phyloP scores from a whole-genome alignment of 73 alveolate genomes.

The Paraurostyla sp. region DNA sequence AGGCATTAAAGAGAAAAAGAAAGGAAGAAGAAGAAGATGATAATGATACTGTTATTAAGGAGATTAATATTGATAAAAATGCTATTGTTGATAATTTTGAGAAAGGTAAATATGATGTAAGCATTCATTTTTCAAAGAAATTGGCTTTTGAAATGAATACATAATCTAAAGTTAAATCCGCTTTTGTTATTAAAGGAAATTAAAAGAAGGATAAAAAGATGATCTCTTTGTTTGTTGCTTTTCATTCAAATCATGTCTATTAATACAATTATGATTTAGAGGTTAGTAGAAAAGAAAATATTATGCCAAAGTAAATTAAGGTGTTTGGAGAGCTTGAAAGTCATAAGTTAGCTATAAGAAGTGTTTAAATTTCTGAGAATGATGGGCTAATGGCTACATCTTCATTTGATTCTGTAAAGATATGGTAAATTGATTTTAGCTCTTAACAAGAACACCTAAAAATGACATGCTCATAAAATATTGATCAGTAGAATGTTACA shows the following conservation, averaged over 20 bases:
- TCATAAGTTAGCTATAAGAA: slow-evolving; percentile 66
- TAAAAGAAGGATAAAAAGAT: background rate
- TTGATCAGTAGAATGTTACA: slow-evolving; percentile 67
- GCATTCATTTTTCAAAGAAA: slow-evolving; percentile 36
- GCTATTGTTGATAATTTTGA: slow-evolving; percentile 26
- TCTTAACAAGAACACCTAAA: slow-evolving; percentile 49
- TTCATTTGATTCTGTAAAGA: slow-evolving; percentile 69
- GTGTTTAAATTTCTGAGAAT: slow-evolving; percentile 61
- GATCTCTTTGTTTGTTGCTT: background rate
- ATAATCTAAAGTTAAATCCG: background rate
- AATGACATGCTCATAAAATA: slow-evolving; percentile 33
- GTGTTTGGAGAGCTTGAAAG: slow-evolving; percentile 44
- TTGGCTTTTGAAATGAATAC: slow-evolving; percentile 15
- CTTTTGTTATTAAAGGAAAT: background rate
- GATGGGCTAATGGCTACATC: slow-evolving; percentile 65
- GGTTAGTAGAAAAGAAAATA: background rate
- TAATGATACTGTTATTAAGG: slow-evolving; percentile 33
- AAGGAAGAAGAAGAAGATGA: slow-evolving; percentile 67
- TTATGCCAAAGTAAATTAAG: slow-evolving; percentile 9
- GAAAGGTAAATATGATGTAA: slow-evolving; percentile 54
- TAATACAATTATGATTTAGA: background rate
- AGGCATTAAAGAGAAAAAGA: slow-evolving; percentile 63
- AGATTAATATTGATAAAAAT: slow-evolving; percentile 43
- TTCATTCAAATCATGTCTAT: slow-evolving; percentile 6
- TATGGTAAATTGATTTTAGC: slow-evolving; percentile 71